A percentile compares a stretch with the other conserved stretches of the same genome.
phyloP scores from a whole-genome alignment of 2,329 filamentous ascomycete genomes.

The Lojkania enalia region DNA sequence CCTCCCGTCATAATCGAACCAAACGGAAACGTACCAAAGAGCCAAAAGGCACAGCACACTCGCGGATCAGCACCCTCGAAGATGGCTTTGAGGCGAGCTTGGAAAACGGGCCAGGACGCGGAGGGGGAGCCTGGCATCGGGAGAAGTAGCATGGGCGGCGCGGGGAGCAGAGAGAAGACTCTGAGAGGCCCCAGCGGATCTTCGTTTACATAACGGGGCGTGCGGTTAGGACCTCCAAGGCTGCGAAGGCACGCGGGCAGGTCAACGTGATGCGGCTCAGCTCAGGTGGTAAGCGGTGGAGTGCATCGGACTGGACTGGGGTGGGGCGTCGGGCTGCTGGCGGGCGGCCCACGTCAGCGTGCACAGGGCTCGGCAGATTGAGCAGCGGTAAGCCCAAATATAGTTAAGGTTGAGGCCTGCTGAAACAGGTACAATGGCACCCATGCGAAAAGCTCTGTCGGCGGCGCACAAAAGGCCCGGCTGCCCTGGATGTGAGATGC shows the following conservation, averaged over 20 bases:
- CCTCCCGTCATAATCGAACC: background rate
- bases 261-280: background rate
- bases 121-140: slow-evolving; percentile 61
- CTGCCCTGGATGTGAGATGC: background rate
- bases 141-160: slow-evolving; percentile 42
- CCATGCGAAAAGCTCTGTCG: background rate
- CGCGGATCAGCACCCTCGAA: slow-evolving; percentile 70
- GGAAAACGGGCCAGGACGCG: slow-evolving; percentile 75
- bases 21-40: slow-evolving; percentile 75
- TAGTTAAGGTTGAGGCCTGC: background rate
- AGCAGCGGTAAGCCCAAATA: background rate
- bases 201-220: background rate
- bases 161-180: background rate
- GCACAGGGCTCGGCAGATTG: background rate
- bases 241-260: slow-evolving; percentile 3
- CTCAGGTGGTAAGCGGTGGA: background rate
- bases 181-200: background rate
- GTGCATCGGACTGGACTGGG: too few relatives aligned
- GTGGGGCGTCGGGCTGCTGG: background rate
- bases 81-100: slow-evolving; percentile 63
- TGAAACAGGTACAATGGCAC: background rate
- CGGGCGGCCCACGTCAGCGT: background rate
- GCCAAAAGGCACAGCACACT: slow-evolving; percentile 84
- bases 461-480: background rate
- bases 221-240: background rate